These are phyloP conservation scores for Diaporthe australafricana DNA, from an alignment of 2,329 filamentous ascomycete genomes.

Conservation along the genomic window DNA sequence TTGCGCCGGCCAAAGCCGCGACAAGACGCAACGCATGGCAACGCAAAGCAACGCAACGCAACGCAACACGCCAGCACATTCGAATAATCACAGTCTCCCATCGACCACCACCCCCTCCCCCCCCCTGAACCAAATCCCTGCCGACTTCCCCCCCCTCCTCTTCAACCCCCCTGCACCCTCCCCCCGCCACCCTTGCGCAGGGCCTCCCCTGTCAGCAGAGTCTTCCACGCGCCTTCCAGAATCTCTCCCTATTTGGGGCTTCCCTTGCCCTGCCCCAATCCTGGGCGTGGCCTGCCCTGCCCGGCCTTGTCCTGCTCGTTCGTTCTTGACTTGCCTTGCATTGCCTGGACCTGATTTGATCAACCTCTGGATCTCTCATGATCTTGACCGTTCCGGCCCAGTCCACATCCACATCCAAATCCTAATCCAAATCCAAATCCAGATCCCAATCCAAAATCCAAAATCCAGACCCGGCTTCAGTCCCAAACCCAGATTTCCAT, in stretches of 20 bases:
- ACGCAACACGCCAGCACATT: conserved; percentile 10
- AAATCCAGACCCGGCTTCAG: not conserved
- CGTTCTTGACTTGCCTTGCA: conserved; percentile 5
- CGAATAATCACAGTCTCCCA: conserved; percentile 20
- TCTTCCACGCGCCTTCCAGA: conserved; percentile 37
- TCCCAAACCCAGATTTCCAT: not conserved
- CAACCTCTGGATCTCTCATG: not conserved
- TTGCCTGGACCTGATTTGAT: not conserved
- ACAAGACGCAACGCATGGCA: not conserved
- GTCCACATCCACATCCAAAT: not conserved
- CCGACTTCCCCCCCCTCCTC: not conserved
- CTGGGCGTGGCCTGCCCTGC: not conserved
- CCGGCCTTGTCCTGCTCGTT: conserved; percentile 5
- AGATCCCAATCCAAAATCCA: not conserved
- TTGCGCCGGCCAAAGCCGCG: conserved; percentile 31
- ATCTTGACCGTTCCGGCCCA: not conserved
- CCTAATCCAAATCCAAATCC: not conserved
- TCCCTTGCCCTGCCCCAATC: conserved; percentile 12
- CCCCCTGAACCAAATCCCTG: no score
- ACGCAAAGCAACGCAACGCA: not conserved
- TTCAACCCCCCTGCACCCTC: not conserved
- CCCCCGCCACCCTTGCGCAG: conserved; percentile 12
- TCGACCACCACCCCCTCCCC: not conserved
- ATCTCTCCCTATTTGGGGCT: conserved; percentile 33
- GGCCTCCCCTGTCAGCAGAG: conserved; percentile 32